These are phyloP conservation scores for Larix kaempferi DNA, from an alignment of 75 land plant genomes.

Conservation along the genomic window DNA sequence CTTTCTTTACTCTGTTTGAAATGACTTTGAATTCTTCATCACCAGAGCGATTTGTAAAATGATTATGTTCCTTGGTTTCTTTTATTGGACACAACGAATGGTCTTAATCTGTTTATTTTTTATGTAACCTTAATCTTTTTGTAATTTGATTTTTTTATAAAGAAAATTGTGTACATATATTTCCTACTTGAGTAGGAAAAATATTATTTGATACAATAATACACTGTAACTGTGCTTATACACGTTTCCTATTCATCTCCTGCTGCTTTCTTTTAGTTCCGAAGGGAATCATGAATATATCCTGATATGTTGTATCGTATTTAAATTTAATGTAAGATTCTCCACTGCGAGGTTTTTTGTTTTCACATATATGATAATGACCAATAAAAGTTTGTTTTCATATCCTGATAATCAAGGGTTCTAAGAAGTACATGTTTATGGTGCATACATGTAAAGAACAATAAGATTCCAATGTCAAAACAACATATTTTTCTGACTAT, in stretches of 20 bases:
- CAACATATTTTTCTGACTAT: not conserved
- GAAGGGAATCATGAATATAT: not conserved
- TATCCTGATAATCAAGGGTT: not conserved
- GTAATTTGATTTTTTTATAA: not conserved
- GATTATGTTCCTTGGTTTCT: not conserved
- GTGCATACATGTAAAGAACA: not conserved
- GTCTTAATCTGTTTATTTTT: not conserved
- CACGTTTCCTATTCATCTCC: not conserved
- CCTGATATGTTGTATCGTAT: not conserved
- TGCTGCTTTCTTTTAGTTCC: not conserved
- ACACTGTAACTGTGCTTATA: not conserved
- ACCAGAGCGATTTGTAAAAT: no score
- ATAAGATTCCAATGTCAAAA: not conserved
- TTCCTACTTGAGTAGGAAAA: not conserved
- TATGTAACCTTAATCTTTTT: not conserved
- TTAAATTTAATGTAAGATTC: not conserved
- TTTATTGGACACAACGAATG: not conserved
- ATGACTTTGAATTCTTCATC: no score
- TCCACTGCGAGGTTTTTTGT: not conserved
- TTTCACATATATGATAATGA: not conserved
- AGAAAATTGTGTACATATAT: not conserved
- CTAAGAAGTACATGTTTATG: not conserved
- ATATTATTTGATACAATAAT: not conserved
- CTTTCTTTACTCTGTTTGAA: no score
- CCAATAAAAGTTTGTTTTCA: not conserved